Evolutionary conservation across 1,139 yeast genomes (phyloP).

Genomic region (Magnusiomyces tetraspermus): DNA sequence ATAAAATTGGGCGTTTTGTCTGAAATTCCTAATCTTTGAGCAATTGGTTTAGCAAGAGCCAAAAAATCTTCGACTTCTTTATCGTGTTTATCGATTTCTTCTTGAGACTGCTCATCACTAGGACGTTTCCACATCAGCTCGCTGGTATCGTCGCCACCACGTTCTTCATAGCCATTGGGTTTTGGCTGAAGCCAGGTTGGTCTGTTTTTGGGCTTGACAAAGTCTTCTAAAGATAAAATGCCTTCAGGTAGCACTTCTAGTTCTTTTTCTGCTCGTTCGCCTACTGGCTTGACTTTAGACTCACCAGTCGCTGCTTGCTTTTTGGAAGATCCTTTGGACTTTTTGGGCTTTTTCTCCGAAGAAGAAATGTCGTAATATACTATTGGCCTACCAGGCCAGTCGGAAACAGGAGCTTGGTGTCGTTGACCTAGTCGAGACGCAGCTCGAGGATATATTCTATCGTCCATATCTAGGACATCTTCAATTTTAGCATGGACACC

Average conservation of each 20-base stretch:
- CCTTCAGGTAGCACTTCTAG: conserved; percentile 18
- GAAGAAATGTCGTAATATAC: conserved; percentile 48
- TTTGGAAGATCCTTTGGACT: conserved; percentile 9
- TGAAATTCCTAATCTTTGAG: conserved; percentile 43
- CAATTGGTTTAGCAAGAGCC: conserved; percentile 45
- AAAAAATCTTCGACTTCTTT: conserved; percentile 46
- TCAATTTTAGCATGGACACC: conserved; percentile 71
- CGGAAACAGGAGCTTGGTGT: conserved; percentile 64
- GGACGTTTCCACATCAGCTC: conserved; percentile 58
- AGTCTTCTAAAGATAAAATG: conserved; percentile 35
- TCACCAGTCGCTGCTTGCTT: conserved; percentile 16
- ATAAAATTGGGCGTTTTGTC: conserved; percentile 60
- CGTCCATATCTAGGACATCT: conserved; percentile 72
- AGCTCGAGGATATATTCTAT: conserved; percentile 75
- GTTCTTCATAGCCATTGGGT: conserved; percentile 73
- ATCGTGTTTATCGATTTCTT: conserved; percentile 14
- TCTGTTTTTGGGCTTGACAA: conserved; percentile 38
- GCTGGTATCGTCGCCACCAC: conserved; percentile 72
- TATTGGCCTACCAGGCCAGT: conserved; percentile 58
- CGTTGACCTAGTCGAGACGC: conserved; percentile 68
- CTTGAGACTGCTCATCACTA: conserved; percentile 11
- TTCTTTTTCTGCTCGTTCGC: neutral
- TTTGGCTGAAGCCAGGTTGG: conserved; percentile 73
- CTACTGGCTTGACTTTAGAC: neutral
- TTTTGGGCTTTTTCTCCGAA: conserved; percentile 20